Percentiles rank a stretch among this genome's conserved stretches.
phyloP scores from a whole-genome alignment of 768 basidiomycete genomes.

The Mycena sanguinolenta region DNA sequence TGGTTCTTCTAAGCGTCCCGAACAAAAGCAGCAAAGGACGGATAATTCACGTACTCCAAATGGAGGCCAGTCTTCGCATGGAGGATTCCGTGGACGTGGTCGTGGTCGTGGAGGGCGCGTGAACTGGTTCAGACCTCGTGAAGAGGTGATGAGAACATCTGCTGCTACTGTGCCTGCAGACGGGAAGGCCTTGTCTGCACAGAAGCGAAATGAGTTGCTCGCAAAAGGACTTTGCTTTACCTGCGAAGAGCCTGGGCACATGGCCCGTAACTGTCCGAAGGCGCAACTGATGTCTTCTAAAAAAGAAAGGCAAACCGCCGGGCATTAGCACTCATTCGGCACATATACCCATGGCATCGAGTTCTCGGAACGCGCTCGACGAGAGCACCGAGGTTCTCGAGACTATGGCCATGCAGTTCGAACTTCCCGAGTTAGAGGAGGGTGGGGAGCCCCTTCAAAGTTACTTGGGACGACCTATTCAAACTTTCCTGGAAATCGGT shows the following conservation, averaged over 20 bases:
- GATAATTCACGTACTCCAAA: neutral
- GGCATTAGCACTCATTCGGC: neutral
- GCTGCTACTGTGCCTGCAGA: neutral
- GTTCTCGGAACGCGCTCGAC: neutral
- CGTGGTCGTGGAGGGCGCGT: neutral
- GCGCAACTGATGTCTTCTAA: neutral
- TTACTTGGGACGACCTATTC: no score
- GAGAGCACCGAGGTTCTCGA: slow-evolving; percentile 14
- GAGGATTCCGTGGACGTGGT: neutral
- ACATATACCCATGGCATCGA: neutral
- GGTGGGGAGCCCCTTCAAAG: slow-evolving; percentile 18
- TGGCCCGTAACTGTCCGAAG: slow-evolving; percentile 26
- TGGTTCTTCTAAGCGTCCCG: neutral
- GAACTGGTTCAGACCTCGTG: neutral
- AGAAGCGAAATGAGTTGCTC: slow-evolving; percentile 14
- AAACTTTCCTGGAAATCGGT: slow-evolving; percentile 8
- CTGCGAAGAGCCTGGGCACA: slow-evolving; percentile 16
- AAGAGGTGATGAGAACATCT: neutral
- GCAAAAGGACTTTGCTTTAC: slow-evolving; percentile 21
- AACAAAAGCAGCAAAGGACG: neutral
- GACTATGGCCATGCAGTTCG: neutral
- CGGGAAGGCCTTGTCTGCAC: neutral
- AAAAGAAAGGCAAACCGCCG: slow-evolving; percentile 19
- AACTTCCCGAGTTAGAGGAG: neutral
- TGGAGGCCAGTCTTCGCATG: neutral